These are phyloP conservation scores for Lenwebbia sp. DNA, from an alignment of 345 rosid species.

Conservation along the genomic window DNA sequence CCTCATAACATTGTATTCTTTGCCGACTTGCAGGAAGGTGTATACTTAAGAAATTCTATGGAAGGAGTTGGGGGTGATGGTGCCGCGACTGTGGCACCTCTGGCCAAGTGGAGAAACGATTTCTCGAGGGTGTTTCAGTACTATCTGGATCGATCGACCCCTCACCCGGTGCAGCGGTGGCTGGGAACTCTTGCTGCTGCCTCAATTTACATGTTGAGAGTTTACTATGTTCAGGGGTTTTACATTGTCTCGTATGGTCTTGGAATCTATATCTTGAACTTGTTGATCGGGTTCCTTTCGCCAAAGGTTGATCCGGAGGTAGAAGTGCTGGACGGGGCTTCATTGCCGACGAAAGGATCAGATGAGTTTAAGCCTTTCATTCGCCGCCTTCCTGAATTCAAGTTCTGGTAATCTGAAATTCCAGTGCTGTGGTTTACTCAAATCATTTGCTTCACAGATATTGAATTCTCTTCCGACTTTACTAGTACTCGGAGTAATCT, in stretches of 20 bases:
- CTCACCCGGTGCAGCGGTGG: conserved; percentile 41
- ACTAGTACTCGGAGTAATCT: not conserved
- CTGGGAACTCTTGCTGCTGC: conserved; percentile 48
- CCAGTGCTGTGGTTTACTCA: not conserved
- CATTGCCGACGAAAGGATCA: conserved; percentile 36
- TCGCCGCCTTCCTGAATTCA: conserved; percentile 81
- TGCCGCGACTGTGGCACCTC: conserved; percentile 18
- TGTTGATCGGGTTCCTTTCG: conserved; percentile 74
- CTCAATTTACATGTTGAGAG: conserved; percentile 39
- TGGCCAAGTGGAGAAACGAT: conserved; percentile 35
- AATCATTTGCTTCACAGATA: not conserved
- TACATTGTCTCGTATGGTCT: conserved; percentile 67
- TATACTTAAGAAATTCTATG: conserved; percentile 7
- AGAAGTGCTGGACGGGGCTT: conserved; percentile 43
- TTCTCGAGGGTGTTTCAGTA: conserved; percentile 36
- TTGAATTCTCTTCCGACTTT: not conserved
- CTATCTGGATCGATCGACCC: conserved; percentile 49
- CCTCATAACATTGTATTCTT: not conserved
- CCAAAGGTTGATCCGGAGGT: conserved; percentile 79
- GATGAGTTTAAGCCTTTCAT: conserved; percentile 72
- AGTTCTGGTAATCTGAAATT: conserved; percentile 48
- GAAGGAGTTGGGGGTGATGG: conserved; percentile 23
- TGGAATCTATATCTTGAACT: conserved; percentile 68
- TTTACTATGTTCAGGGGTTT: conserved; percentile 55
- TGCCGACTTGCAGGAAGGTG: not conserved